A percentile compares a stretch with the other conserved stretches of the same genome.
Evolutionary conservation across 202 grass and related monocot species (phyloP).

Genomic region (Eragrostis tef): DNA sequence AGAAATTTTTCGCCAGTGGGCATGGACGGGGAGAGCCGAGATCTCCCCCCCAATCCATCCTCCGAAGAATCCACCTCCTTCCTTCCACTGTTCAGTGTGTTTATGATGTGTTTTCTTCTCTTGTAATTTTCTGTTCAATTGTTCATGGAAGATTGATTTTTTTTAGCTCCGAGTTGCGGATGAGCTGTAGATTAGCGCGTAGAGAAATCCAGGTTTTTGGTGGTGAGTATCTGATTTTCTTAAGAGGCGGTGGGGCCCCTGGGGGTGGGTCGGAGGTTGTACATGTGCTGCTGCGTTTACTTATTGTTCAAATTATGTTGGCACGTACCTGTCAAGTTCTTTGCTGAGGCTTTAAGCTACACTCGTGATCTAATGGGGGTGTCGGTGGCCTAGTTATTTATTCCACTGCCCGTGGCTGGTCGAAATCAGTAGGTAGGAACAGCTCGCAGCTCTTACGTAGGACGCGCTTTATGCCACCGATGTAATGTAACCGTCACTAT

Average conservation of each 20-base stretch:
- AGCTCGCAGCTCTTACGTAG: constrained; percentile 26
- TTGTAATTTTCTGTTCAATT: background rate
- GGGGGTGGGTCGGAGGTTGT: constrained; percentile 32
- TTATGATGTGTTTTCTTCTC: background rate
- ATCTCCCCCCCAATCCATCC: too few species aligned
- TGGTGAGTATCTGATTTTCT: constrained; percentile 9
- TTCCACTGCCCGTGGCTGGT: background rate
- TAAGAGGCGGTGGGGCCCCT: constrained; percentile 1
- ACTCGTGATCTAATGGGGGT: constrained; percentile 35
- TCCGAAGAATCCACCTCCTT: too few species aligned
- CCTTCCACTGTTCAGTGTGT: background rate
- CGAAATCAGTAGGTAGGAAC: constrained; percentile 34
- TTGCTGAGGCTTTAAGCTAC: constrained; percentile 54
- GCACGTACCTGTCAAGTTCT: constrained; percentile 50
- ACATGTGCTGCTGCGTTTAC: constrained; percentile 39
- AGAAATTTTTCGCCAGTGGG: too few species aligned
- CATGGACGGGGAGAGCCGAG: too few species aligned
- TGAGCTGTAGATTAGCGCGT: background rate
- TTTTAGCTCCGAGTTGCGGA: background rate
- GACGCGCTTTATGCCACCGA: constrained; percentile 7
- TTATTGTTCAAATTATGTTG: constrained; percentile 43
- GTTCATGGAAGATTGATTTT: background rate
- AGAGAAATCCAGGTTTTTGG: constrained; percentile 21
- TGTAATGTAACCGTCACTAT: constrained; percentile 28
- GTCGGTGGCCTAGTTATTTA: constrained; percentile 35